Conservation (phyloP, 2,329 filamentous ascomycete genomes). For the Metarhizium robertsii region DNA sequence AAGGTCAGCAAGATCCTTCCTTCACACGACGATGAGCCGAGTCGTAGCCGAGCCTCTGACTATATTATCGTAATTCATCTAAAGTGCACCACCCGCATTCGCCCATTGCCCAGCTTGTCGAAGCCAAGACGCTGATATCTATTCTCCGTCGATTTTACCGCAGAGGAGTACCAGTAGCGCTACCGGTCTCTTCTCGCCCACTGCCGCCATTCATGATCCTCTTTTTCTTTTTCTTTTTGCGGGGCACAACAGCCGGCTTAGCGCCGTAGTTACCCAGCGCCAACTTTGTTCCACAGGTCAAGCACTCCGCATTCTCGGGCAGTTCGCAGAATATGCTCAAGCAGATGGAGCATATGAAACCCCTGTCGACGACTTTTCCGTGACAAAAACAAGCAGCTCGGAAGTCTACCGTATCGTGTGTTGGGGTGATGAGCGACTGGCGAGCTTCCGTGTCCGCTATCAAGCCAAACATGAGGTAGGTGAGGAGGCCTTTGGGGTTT, state of each 20-base stretch:
- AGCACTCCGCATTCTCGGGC: constrained; percentile 55
- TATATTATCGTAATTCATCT: too few species aligned
- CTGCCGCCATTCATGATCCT: constrained; percentile 41
- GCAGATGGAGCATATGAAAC: constrained; percentile 94
- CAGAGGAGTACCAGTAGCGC: constrained; percentile 51
- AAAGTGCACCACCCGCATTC: too few species aligned
- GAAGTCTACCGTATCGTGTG: constrained; percentile 84
- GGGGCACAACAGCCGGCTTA: constrained; percentile 65
- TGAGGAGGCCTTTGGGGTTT: constrained; percentile 64
- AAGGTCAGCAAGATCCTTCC: too few species aligned
- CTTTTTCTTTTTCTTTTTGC: constrained; percentile 71
- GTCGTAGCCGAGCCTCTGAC: too few species aligned
- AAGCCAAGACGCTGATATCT: not conserved
- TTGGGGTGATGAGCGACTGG: constrained; percentile 63
- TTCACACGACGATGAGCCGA: too few species aligned
- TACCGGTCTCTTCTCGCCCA: constrained; percentile 46
- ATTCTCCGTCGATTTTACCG: constrained; percentile 17
- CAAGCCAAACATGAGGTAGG: constrained; percentile 93
- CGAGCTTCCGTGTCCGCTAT: constrained; percentile 53
- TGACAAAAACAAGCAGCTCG: constrained; percentile 98
- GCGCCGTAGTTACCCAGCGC: constrained; percentile 67
- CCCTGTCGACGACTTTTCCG: constrained; percentile 78
- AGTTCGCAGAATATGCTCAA: constrained; percentile 81
- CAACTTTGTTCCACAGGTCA: constrained; percentile 75
- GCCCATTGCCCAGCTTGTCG: too few species aligned